Base-by-base conservation (phyloP, 2,329 filamentous ascomycete species). In the Pochonia chlamydosporia region DNA sequence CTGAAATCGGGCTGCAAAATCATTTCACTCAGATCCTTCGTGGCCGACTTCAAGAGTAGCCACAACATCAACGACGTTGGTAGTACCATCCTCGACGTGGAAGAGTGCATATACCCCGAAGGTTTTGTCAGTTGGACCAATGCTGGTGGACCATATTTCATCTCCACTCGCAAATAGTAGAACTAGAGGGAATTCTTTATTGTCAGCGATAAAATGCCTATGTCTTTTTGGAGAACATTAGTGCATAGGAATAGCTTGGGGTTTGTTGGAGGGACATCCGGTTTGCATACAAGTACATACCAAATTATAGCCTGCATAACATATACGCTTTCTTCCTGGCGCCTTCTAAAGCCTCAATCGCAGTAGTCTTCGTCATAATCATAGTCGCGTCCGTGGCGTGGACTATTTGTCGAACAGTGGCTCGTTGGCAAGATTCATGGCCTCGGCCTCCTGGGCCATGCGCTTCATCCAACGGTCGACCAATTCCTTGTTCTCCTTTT, bases 91-190 rank as follows among this genome's bases (percentile, higher is more conserved):
- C 78, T 97, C 43, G 80, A 87, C 31, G 89, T 93, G 52, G 78
- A 87, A 62, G 74, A 84, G 51, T 69, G 71, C 49, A 72, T 68
- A 33, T 82, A 81, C 53, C 75, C 77, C 35, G 82, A 85, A 58
- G 75, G 73, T 11, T 93, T 88, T 62, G 93, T 99, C 54, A 96
- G 90, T 68, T 99, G 93, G 93, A 92, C 88, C 13, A 85, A 87
- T 54, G 81, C 84, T 44, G 84, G 84, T 23, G 92, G 92, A 24
- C 80, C 83, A 47, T 99, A 93, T 67, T 97, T 87, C 63, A 87
- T 97, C 61, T 90, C 92, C 48, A 90, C 80, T 11, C 88, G 89
- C 67, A 89, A 89, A 61, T 65, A 65, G 56, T 24, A 33, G 33
- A 4, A 60, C 59, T 61, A 55, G 52, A 57, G 52, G 54, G 57